Percentiles rank a stretch among this genome's conserved stretches.
These are phyloP conservation scores for Cutaneotrichosporon sp. DNA, from an alignment of 1,284 basidiomycete genomes.

Conservation along the genomic window DNA sequence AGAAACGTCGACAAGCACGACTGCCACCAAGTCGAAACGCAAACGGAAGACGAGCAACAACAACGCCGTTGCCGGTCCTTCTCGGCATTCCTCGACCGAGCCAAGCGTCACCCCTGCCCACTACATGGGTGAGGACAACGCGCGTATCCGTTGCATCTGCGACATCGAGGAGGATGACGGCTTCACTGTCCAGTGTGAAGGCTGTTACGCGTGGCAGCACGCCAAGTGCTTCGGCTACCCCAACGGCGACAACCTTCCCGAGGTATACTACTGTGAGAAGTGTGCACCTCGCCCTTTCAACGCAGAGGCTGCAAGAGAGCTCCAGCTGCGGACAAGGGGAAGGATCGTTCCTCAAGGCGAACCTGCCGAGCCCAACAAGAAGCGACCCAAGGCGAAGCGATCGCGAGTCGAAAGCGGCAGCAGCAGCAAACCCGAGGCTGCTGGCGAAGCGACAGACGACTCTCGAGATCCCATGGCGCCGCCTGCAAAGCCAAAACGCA, in stretches of 20 bases:
- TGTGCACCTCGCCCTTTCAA: conserved; percentile 47
- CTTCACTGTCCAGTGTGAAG: conserved; percentile 88
- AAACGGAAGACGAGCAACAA: conserved; percentile 38
- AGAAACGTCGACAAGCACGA: conserved; percentile 25
- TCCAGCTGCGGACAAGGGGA: conserved; percentile 27
- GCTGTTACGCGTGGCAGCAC: conserved; percentile 87
- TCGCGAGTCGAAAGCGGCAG: conserved; percentile 12
- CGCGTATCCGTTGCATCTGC: conserved; percentile 54
- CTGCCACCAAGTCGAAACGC: conserved; percentile 20
- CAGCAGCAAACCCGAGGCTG: conserved; percentile 9
- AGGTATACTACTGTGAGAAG: conserved; percentile 56
- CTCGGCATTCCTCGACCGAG: conserved; percentile 33
- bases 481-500: conserved; percentile 21
- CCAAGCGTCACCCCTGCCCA: conserved; percentile 29
- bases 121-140: conserved; percentile 52
- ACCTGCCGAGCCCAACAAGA: conserved; percentile 14
- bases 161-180: conserved; percentile 71
- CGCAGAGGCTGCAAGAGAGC: conserved; percentile 29
- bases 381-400: conserved; percentile 24
- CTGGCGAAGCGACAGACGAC: conserved; percentile 10
- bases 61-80: conserved; percentile 35
- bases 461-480: conserved; percentile 21
- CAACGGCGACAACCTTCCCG: conserved; percentile 67
- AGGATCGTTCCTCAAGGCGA: conserved; percentile 6
- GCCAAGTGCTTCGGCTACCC: conserved; percentile 79